Evolutionary conservation across 1,284 basidiomycete species (phyloP), one percentile per base, ranked within the genome.

Genomic region (Amylostereum areolatum): DNA sequence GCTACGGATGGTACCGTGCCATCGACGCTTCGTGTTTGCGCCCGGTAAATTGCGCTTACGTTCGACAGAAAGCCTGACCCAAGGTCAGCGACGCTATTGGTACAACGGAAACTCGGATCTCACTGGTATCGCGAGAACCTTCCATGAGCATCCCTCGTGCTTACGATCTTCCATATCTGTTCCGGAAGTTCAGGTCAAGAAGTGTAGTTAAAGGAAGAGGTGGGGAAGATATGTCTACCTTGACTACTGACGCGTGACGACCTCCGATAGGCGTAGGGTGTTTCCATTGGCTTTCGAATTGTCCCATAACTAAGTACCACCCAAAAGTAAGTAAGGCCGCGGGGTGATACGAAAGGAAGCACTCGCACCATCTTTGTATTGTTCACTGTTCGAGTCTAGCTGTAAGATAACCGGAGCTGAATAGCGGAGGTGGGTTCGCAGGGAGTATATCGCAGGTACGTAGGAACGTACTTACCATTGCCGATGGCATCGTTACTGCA

Each of bases 151-250:
- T 46, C 18, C 40, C 51, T 53, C 7, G 39, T 28, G 4, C 51
- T 46, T 28, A 44, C 58, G 8, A 62, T 56, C 45, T 54, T 60
- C 58, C 57, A 62, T 32, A 62, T 34, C 61, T 62, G 29, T 25
- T 18, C n/a, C 6, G 4, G n/a, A 25, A n/a, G 37, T 10, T 24
- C 24, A 29, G 33, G 48, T n/a, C 44, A 35, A 31, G 29, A 7
- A 32, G 10, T n/a, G 46, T 47, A 5, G 10, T 4, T 24, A 43
- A 27, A 18, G 7, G 33, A 44, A 29, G 5, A 33, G 51, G 40
- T 27, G 12, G 27, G 12, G 35, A 29, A 29, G 30, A 30, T 36
- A 3, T 28, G 58, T 59, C 45, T 51, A n/a, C n/a, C n/a, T n/a
- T n/a, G n/a, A n/a, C n/a, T n/a, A n/a, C n/a, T n/a, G n/a, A n/a